phyloP scores from a whole-genome alignment of 805 yeast genomes.

The Saccharomycopsis guyanensis region DNA sequence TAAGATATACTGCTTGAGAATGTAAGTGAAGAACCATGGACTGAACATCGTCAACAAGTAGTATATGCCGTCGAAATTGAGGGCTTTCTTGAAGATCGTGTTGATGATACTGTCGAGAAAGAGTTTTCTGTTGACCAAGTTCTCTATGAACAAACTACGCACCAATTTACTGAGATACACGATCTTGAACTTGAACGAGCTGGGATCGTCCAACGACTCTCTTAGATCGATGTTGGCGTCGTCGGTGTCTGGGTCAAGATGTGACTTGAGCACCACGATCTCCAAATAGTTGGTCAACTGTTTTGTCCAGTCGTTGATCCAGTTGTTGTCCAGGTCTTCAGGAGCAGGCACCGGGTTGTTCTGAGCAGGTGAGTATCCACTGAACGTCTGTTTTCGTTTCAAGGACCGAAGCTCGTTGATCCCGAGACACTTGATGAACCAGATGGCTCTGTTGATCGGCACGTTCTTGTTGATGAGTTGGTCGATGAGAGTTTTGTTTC shows the following conservation, averaged over 20 bases:
- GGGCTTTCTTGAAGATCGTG: slow-evolving; percentile 33
- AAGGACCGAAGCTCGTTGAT: slow-evolving; percentile 64
- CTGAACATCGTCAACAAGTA: slow-evolving; percentile 36
- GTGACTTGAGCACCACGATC: slow-evolving; percentile 15
- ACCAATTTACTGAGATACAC: slow-evolving; percentile 53
- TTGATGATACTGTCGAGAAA: slow-evolving; percentile 60
- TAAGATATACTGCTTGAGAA: slow-evolving; percentile 10
- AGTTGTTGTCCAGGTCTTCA: slow-evolving; percentile 39
- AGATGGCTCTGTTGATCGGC: slow-evolving; percentile 75
- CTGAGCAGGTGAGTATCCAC: not conserved
- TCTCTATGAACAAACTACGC: slow-evolving; percentile 61
- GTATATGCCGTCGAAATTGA: slow-evolving; percentile 32
- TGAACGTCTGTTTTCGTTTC: slow-evolving; percentile 37
- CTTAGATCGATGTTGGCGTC: not conserved
- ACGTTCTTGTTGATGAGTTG: slow-evolving; percentile 59
- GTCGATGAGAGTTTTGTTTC: slow-evolving; percentile 66
- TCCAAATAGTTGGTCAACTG: slow-evolving; percentile 54
- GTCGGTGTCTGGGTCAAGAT: not conserved
- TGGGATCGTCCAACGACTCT: slow-evolving; percentile 10
- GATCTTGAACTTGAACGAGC: slow-evolving; percentile 41
- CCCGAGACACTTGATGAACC: slow-evolving; percentile 87
- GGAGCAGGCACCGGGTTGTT: slow-evolving; percentile 11
- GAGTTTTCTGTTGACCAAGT: slow-evolving; percentile 50
- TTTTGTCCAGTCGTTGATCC: slow-evolving; percentile 88
- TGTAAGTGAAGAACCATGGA: slow-evolving; percentile 9